Evolutionary conservation across 2,329 filamentous ascomycete genomes (phyloP).

Genomic region (Plenodomus biglobosus): DNA sequence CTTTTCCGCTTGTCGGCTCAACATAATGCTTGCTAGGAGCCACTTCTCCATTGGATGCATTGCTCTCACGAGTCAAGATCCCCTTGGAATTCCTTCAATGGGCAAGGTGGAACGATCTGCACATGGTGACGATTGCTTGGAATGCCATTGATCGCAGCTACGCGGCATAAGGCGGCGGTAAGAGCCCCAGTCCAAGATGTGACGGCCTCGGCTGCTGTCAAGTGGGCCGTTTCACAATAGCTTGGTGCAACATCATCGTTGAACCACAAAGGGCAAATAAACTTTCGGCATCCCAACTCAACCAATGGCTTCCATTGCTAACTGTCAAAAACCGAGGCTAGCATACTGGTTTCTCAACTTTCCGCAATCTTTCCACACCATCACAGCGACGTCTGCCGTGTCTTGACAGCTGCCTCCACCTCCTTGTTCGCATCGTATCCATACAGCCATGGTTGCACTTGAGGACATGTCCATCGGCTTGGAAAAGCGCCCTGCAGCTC

Average conservation of each 20-base stretch:
- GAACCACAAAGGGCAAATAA: neutral
- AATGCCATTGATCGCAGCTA: neutral
- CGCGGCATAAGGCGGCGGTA: neutral
- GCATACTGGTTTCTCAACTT: neutral
- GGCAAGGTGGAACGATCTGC: neutral
- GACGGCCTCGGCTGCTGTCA: constrained; percentile 2
- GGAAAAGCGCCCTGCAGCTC: constrained; percentile 59
- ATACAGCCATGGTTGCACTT: constrained; percentile 41
- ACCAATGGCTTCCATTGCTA: neutral
- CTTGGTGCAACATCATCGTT: constrained; percentile 1
- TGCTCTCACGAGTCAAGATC: neutral
- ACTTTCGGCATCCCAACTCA: neutral
- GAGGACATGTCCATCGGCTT: constrained; percentile 56
- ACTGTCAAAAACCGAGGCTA: neutral
- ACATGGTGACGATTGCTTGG: neutral
- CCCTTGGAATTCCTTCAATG: neutral
- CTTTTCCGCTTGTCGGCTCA: neutral
- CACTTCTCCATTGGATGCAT: neutral
- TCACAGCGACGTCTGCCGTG: neutral
- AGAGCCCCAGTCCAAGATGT: neutral
- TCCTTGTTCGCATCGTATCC: constrained; percentile 39
- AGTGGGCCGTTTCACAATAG: constrained; percentile 7
- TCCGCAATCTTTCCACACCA: neutral
- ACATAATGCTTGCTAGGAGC: too few species aligned
- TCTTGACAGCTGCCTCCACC: constrained; percentile 23